Percentiles rank a stretch among this genome's conserved stretches.
phyloP scores from a whole-genome alignment of 306 rosid species.

The Cicer chorassanicum region DNA sequence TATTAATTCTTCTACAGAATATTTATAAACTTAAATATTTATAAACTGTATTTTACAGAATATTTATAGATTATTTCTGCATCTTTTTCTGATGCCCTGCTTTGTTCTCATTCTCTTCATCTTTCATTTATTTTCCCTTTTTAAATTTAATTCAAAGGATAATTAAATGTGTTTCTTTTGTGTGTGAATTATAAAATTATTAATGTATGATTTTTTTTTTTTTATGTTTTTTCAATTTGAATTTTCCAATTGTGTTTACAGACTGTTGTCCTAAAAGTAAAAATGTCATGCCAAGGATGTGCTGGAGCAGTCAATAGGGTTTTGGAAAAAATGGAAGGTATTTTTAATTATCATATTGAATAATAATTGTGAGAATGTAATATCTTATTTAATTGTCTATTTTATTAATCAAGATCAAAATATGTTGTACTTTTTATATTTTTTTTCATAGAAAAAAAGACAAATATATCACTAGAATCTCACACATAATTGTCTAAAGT shows the following conservation, averaged over 20 bases:
- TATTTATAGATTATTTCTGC: not conserved
- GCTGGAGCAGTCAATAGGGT: slow-evolving; percentile 93
- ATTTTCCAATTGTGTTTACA: slow-evolving; percentile 47
- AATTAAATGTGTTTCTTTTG: not conserved
- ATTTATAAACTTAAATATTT: no score
- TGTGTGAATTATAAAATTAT: not conserved
- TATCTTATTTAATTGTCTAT: not conserved
- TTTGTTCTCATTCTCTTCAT: not conserved
- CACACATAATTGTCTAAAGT: no score
- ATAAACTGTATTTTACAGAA: no score
- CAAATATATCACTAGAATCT: no score
- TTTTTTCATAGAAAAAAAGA: no score
- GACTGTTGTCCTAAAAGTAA: slow-evolving; percentile 92
- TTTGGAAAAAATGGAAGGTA: slow-evolving; percentile 90
- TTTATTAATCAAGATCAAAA: no score
- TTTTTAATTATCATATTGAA: not conserved
- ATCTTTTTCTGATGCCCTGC: not conserved
- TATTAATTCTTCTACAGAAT: no score
- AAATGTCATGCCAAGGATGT: slow-evolving; percentile 92
- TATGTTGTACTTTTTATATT: no score
- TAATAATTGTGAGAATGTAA: not conserved
- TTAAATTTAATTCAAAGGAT: slow-evolving; percentile 4
- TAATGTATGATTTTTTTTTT: not conserved
- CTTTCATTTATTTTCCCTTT: not conserved
- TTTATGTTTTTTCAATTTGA: not conserved